Conservation (phyloP, 805 yeast species). For the Zygoascus flipseniorum region DNA sequence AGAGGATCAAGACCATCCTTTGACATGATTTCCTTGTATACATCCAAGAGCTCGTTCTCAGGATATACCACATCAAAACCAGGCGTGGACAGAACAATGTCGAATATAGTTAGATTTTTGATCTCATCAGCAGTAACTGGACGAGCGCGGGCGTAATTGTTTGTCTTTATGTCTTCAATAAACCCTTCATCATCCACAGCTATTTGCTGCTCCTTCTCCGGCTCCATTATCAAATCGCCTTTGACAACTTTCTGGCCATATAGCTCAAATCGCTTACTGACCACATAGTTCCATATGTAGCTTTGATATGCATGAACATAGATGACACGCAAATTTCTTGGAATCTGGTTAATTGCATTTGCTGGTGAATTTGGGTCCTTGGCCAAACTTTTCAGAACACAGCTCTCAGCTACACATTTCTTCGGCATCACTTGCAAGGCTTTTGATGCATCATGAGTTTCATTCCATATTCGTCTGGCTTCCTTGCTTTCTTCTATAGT, state of each 20-base stretch:
- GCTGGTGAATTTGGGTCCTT: slow-evolving; percentile 53
- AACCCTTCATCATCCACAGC: slow-evolving; percentile 36
- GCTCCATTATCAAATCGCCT: slow-evolving; percentile 68
- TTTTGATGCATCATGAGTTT: slow-evolving; percentile 52
- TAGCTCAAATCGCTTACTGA: slow-evolving; percentile 62
- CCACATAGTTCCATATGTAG: slow-evolving; percentile 85
- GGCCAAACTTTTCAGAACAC: slow-evolving; percentile 55
- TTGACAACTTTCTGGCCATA: slow-evolving; percentile 63
- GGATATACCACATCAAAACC: slow-evolving; percentile 93
- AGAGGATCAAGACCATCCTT: slow-evolving; percentile 77
- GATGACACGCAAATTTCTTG: slow-evolving; percentile 87
- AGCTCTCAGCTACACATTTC: slow-evolving; percentile 75
- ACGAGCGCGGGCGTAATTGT: slow-evolving; percentile 55
- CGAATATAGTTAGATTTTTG: slow-evolving; percentile 58
- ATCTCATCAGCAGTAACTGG: slow-evolving; percentile 70
- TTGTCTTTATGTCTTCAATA: slow-evolving; percentile 56
- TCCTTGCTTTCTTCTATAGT: slow-evolving; percentile 77
- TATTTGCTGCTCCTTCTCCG: slow-evolving; percentile 17
- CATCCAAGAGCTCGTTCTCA: slow-evolving; percentile 47
- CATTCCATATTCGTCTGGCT: slow-evolving; percentile 76
- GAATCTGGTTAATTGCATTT: slow-evolving; percentile 78
- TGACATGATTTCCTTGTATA: slow-evolving; percentile 62
- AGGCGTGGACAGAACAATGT: slow-evolving; percentile 91
- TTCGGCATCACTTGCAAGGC: slow-evolving; percentile 78
- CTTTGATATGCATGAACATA: slow-evolving; percentile 97